These are phyloP conservation scores for Pelargonium fulgidum DNA, from an alignment of 441 rosid genomes.

Conservation along the genomic window DNA sequence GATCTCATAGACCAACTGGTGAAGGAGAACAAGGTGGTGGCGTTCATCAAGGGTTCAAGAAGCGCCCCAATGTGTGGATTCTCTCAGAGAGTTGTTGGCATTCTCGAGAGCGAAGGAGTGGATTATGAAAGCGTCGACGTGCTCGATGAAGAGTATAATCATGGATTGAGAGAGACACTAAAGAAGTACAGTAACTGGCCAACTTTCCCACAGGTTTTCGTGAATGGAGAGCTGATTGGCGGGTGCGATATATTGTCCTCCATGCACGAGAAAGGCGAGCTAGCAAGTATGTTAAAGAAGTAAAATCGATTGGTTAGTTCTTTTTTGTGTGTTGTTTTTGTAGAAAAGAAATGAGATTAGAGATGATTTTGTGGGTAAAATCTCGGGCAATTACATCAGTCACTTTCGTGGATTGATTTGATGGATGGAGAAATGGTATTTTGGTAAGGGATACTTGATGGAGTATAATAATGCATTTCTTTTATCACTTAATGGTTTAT, in stretches of 20 bases:
- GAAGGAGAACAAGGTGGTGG: constrained; percentile 80
- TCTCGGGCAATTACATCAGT: no score
- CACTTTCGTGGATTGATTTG: no score
- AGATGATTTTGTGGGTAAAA: no score
- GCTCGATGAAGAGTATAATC: constrained; percentile 74
- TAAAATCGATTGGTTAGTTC: constrained; percentile 2
- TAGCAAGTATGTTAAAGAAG: constrained; percentile 43
- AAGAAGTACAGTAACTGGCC: constrained; percentile 65
- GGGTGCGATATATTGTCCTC: constrained; percentile 60
- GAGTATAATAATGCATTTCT: no score
- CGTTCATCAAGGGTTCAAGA: constrained; percentile 82
- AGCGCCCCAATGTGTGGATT: constrained; percentile 83
- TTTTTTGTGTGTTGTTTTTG: no score
- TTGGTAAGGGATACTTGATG: no score
- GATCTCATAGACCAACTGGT: constrained; percentile 62
- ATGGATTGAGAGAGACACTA: constrained; percentile 59
- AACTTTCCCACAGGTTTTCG: constrained; percentile 53
- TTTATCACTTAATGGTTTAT: no score
- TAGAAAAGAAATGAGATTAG: no score
- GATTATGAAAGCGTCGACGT: constrained; percentile 78
- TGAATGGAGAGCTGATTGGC: constrained; percentile 54
- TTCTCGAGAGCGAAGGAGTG: constrained; percentile 65
- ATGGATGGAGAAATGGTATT: no score
- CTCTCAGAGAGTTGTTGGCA: constrained; percentile 72
- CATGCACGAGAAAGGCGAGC: constrained; percentile 61